Percentiles rank a stretch among this genome's conserved stretches.
These are phyloP conservation scores for Hanseniaspora mollemarum DNA, from an alignment of 805 yeast species.

Conservation along the genomic window DNA sequence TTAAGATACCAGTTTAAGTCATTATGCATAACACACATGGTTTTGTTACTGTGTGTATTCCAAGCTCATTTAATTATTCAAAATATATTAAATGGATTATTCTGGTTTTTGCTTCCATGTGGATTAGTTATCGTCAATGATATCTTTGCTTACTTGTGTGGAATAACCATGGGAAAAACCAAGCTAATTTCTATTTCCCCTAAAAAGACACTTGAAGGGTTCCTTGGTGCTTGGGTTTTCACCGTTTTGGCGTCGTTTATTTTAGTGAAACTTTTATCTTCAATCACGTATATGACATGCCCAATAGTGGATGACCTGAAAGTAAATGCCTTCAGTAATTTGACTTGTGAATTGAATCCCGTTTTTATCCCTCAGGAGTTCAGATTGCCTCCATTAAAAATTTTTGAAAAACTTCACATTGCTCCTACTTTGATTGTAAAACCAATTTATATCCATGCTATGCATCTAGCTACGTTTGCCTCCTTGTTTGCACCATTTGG, in stretches of 20 bases:
- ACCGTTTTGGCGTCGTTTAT: slow-evolving; percentile 65
- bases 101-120: slow-evolving; percentile 90
- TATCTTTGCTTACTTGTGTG: slow-evolving; percentile 92
- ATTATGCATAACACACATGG: slow-evolving; percentile 89
- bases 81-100: slow-evolving; percentile 78
- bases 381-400: slow-evolving; percentile 52
- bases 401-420: slow-evolving; percentile 39
- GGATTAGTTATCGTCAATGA: slow-evolving; percentile 88
- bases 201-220: slow-evolving; percentile 95
- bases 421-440: slow-evolving; percentile 47
- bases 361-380: slow-evolving; percentile 75
- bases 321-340: slow-evolving; percentile 46
- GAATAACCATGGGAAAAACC: slow-evolving; percentile 89
- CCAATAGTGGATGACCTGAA: slow-evolving; percentile 59
- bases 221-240: slow-evolving; percentile 93
- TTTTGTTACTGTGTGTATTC: slow-evolving; percentile 73
- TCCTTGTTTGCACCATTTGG: slow-evolving; percentile 97
- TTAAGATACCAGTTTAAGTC: slow-evolving; percentile 89
- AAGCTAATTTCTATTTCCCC: slow-evolving; percentile 90
- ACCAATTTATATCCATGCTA: slow-evolving; percentile 84
- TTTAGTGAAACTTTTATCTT: slow-evolving; percentile 52
- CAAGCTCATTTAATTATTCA: slow-evolving; percentile 89
- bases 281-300: slow-evolving; percentile 69
- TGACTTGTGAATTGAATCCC: slow-evolving; percentile 74
- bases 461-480: slow-evolving; percentile 82